A percentile compares a stretch with the other conserved stretches of the same genome.
Conservation (phyloP, 2,329 filamentous ascomycete species). For the Verticillium longisporum region DNA sequence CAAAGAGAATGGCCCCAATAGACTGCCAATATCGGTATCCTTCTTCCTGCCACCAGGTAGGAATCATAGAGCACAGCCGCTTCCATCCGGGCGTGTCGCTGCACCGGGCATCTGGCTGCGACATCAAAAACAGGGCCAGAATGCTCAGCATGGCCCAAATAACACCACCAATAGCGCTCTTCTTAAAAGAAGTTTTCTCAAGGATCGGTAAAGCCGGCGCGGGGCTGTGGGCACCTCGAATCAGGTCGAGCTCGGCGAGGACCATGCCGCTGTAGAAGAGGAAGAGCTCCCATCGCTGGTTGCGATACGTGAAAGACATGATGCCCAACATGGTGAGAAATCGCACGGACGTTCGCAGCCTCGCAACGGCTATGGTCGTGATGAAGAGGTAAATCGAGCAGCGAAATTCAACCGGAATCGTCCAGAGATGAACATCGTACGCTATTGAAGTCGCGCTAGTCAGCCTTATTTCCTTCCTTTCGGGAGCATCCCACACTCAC, state of each 20-base stretch:
- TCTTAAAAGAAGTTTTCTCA: constrained; percentile 10
- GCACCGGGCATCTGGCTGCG: constrained; percentile 32
- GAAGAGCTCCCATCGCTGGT: constrained; percentile 46
- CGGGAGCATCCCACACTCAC: constrained; percentile 18
- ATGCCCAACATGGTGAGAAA: constrained; percentile 32
- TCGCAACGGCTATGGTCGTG: constrained; percentile 40
- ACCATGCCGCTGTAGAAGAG: constrained; percentile 41
- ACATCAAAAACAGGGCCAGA: constrained; percentile 45
- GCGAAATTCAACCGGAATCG: constrained; percentile 54
- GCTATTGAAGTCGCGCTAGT: constrained; percentile 12
- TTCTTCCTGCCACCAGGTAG: constrained; percentile 39
- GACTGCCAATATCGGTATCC: constrained; percentile 52
- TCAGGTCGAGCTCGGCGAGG: constrained; percentile 47
- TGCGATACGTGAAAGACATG: constrained; percentile 37
- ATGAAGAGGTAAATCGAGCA: constrained; percentile 53
- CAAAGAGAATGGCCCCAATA: constrained; percentile 44
- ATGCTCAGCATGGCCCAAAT: constrained; percentile 35
- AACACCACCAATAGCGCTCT: constrained; percentile 3
- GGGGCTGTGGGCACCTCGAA: constrained; percentile 36
- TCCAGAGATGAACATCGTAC: constrained; percentile 56
- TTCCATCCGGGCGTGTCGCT: constrained; percentile 44
- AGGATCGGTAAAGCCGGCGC: constrained; percentile 16
- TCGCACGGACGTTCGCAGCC: constrained; percentile 34
- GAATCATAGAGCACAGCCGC: constrained; percentile 39
- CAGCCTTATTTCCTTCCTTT: not conserved